Base-by-base conservation (phyloP, 176 grass and related monocot species). In the Zea mays region DNA sequence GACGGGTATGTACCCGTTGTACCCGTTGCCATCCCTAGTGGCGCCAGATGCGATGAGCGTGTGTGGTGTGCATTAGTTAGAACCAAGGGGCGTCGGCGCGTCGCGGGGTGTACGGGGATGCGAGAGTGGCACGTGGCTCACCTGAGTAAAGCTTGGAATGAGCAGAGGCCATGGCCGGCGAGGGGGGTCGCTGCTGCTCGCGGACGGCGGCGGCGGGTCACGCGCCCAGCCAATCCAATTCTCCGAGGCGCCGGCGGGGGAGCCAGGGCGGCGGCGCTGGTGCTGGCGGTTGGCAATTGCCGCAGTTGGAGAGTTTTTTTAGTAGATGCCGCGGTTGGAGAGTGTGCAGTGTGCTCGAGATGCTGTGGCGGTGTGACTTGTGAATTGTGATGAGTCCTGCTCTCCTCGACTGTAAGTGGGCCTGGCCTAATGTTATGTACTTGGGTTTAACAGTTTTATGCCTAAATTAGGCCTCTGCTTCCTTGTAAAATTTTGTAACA, bases 111-210 rank as follows among this genome's bases (percentile, higher is more conserved):
- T 4, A 21, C 17, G 35, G 10, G 10, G 36, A 41, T 12, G 50
- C 41, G 54, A 41, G 52, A 65, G 45, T 4, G 6, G 15, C 10
- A 47, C 15, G 67, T 2, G 10, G 21, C 81, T 47, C 79, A 97
- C 94, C 88, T 45, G 88, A 75, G 71, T 93, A 90, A 73, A 97
- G 79, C 84, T 93, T 97, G 19, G 86, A 87, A 5, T 76, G 88
- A 35, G 83, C 66, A 2, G 87, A 69, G 4, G 88, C 76, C 91
- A 90, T 90, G 67, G 76, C 11, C 13, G 51, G 8, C 42, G 13
- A 3, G 52, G 19, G 7, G 17, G 21, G 9, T 58, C 55, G n/a
- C 0, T 27, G 40, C 7, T 65, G 12, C 47, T 63, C 16, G 11
- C 64, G 14, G 46, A 19, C 45, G 8, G 54, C 37, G 10, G 2